A percentile compares a stretch with the other conserved stretches of the same genome.
phyloP scores from a whole-genome alignment of 352 stramenopile species.

The Thraustotheca clavata region DNA sequence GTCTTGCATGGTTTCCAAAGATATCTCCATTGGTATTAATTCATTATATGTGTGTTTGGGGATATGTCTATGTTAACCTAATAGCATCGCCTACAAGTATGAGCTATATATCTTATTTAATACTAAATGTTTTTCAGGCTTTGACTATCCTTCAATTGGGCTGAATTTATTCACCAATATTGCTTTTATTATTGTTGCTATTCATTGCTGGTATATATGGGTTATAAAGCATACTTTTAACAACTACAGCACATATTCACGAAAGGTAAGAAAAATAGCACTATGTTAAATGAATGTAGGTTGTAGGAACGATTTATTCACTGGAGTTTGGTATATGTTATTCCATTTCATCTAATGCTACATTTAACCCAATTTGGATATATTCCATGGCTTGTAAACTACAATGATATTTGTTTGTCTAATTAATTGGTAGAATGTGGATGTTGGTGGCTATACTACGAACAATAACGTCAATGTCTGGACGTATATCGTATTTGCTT shows the following conservation, averaged over 20 bases:
- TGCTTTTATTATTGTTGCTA: conserved; percentile 45
- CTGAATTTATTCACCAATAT: conserved; percentile 49
- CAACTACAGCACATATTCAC: conserved; percentile 25
- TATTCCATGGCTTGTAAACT: conserved; percentile 42
- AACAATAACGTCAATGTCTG: conserved; percentile 29
- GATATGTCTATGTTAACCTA: conserved; percentile 64
- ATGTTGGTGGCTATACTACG: conserved; percentile 43
- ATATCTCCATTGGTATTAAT: conserved; percentile 39
- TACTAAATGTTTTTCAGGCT: conserved; percentile 11
- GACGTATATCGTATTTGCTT: conserved; percentile 52
- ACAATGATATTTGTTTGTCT: not conserved
- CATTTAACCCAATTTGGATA: conserved; percentile 71
- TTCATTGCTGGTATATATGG: conserved; percentile 36
- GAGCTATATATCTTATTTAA: not conserved
- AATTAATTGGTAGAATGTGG: conserved; percentile 28
- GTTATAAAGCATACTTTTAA: conserved; percentile 38
- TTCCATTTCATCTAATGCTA: conserved; percentile 60
- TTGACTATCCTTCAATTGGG: conserved; percentile 46
- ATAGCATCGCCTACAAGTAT: conserved; percentile 39
- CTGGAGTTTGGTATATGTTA: conserved; percentile 53
- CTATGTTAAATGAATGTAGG: conserved; percentile 16
- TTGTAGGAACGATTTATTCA: conserved; percentile 34
- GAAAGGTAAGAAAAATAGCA: conserved; percentile 2
- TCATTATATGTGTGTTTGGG: conserved; percentile 44
- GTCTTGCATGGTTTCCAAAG: conserved; percentile 42